Evolutionary conservation across 805 yeast genomes (phyloP).

Genomic region (Suhomyces sp.): DNA sequence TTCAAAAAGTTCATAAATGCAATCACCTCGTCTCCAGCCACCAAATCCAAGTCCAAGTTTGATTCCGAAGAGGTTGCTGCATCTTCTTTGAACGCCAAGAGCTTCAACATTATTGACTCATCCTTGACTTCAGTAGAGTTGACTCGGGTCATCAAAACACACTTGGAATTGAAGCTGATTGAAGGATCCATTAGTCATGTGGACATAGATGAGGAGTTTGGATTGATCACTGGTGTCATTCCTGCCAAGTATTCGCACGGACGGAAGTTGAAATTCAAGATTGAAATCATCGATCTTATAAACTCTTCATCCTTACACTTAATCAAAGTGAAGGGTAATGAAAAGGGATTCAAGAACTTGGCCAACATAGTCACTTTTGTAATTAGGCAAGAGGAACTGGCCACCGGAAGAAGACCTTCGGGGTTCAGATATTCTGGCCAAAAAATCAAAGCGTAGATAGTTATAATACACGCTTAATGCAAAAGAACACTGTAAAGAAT

Average conservation of each 20-base stretch:
- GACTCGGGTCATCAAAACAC: slow-evolving; percentile 34
- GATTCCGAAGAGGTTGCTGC: slow-evolving; percentile 5
- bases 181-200: slow-evolving; percentile 49
- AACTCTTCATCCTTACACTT: slow-evolving; percentile 41
- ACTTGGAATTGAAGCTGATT: slow-evolving; percentile 43
- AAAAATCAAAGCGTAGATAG: neutral
- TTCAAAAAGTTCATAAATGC: slow-evolving; percentile 34
- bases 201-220: slow-evolving; percentile 42
- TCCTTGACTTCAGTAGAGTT: slow-evolving; percentile 27
- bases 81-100: slow-evolving; percentile 11
- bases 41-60: slow-evolving; percentile 6
- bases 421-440: slow-evolving; percentile 11
- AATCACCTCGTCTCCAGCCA: slow-evolving; percentile 5
- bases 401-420: slow-evolving; percentile 11
- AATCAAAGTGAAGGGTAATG: slow-evolving; percentile 44
- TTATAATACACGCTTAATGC: neutral
- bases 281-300: slow-evolving; percentile 38
- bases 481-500: neutral
- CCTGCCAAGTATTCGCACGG: slow-evolving; percentile 47
- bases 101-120: slow-evolving; percentile 34
- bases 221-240: slow-evolving; percentile 43
- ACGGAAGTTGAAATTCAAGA: slow-evolving; percentile 45
- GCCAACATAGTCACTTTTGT: slow-evolving; percentile 41
- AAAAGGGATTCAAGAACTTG: slow-evolving; percentile 44
- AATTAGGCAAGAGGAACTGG: slow-evolving; percentile 42